These are phyloP conservation scores for Hypoxylon sp. DNA, from an alignment of 2,329 filamentous ascomycete genomes.

Conservation along the genomic window DNA sequence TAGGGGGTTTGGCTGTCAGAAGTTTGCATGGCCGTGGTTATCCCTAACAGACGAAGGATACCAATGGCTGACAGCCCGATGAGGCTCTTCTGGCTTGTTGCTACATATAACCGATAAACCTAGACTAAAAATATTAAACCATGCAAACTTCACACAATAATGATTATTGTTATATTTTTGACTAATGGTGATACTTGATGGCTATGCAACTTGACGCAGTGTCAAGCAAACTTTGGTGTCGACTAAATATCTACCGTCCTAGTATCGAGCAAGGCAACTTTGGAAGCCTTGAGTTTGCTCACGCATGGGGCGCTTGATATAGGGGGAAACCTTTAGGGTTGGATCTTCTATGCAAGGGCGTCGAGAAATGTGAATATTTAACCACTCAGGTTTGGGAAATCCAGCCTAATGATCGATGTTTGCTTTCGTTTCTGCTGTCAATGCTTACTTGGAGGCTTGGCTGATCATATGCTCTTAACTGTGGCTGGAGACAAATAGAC, in stretches of 20 bases:
- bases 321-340: background rate
- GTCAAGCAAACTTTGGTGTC: background rate
- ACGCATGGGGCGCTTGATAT: background rate
- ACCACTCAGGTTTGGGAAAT: background rate
- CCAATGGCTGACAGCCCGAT: conserved; percentile 21
- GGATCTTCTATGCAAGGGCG: background rate
- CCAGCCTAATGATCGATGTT: background rate
- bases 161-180: background rate
- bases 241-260: no score
- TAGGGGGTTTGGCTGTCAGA: conserved; percentile 36
- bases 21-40: conserved; percentile 35
- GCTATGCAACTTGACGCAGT: background rate
- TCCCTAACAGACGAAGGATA: conserved; percentile 11
- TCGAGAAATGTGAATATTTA: background rate
- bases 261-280: background rate
- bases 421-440: background rate
- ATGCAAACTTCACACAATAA: conserved; percentile 35
- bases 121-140: conserved; percentile 49
- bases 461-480: background rate
- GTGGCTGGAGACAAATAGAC: background rate
- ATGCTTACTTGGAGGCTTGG: background rate
- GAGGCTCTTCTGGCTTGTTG: conserved; percentile 33
- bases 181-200: background rate
- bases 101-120: conserved; percentile 43
- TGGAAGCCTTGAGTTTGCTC: background rate